Percentiles rank a stretch among this genome's conserved stretches.
Evolutionary conservation across 2,329 filamentous ascomycete genomes (phyloP).

Genomic region (Fusarium sp.): DNA sequence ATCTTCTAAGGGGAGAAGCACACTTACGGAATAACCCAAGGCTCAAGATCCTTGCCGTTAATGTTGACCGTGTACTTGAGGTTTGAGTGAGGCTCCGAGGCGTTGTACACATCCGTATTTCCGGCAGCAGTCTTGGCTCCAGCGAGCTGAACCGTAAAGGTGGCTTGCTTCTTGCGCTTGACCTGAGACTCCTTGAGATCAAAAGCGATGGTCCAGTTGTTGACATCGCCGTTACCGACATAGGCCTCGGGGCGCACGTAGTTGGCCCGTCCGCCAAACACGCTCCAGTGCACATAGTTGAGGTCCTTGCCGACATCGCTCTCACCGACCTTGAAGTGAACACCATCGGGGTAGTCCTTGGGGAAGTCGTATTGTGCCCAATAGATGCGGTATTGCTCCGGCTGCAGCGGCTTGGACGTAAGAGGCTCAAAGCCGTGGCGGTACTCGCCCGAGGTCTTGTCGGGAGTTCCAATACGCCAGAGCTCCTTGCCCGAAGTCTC

Average conservation of each 20-base stretch:
- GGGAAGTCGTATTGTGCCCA: constrained; percentile 71
- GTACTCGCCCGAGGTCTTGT: constrained; percentile 71
- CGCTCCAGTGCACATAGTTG: constrained; percentile 76
- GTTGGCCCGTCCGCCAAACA: constrained; percentile 68
- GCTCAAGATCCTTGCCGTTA: constrained; percentile 57
- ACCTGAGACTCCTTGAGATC: constrained; percentile 58
- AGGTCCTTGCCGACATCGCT: constrained; percentile 61
- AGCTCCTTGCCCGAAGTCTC: constrained; percentile 69
- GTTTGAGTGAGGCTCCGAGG: constrained; percentile 63
- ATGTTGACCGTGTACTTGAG: constrained; percentile 60
- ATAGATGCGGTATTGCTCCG: constrained; percentile 71
- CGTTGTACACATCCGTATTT: constrained; percentile 69
- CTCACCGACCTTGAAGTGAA: constrained; percentile 67
- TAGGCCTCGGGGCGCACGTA: constrained; percentile 56
- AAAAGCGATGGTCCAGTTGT: constrained; percentile 71
- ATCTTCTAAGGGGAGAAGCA: not conserved
- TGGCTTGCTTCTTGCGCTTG: constrained; percentile 57
- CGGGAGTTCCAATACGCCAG: constrained; percentile 72
- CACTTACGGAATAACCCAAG: constrained; percentile 67
- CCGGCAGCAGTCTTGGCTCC: constrained; percentile 71
- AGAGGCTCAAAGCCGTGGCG: constrained; percentile 66
- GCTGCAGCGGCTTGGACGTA: constrained; percentile 59
- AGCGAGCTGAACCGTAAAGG: constrained; percentile 72
- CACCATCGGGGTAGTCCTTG: constrained; percentile 68
- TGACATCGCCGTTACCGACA: constrained; percentile 58